Conservation (phyloP, 1,139 yeast species). For the Pichia sorboxylosa region DNA sequence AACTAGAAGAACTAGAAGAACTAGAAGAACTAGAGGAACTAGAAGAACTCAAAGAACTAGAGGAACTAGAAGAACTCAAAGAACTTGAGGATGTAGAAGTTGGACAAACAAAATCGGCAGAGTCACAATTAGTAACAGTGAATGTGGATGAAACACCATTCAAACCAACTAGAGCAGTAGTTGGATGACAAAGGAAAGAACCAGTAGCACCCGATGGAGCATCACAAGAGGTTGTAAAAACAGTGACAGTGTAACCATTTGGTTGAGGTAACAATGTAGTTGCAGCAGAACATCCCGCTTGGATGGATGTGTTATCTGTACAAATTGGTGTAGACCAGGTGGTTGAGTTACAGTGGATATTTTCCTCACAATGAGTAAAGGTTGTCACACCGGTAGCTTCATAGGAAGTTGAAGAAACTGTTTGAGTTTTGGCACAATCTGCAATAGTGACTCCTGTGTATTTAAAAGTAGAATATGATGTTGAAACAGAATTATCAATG, state of each 20-base stretch:
- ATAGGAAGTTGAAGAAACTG: constrained; percentile 6
- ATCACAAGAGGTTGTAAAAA: constrained; percentile 12
- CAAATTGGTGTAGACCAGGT: constrained; percentile 11
- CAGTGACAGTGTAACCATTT: constrained; percentile 5
- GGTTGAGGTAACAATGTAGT: constrained; percentile 9
- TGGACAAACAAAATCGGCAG: constrained; percentile 7
- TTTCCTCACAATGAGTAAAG: constrained; percentile 11
- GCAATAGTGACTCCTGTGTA: background rate
- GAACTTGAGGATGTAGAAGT: constrained; percentile 2
- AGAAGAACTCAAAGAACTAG: background rate
- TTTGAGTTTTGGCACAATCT: constrained; percentile 1
- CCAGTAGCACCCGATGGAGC: constrained; percentile 12
- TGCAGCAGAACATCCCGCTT: constrained; percentile 3
- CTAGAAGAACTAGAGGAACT: background rate
- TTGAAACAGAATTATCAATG: constrained; percentile 1
- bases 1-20: background rate
- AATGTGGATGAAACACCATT: constrained; percentile 7
- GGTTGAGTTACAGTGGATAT: constrained; percentile 11
- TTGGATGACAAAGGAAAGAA: constrained; percentile 11
- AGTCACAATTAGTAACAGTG: constrained; percentile 13
- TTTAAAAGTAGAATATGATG: constrained; percentile 1
- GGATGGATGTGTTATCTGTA: constrained; percentile 3
- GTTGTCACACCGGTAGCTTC: constrained; percentile 8
- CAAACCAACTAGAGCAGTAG: constrained; percentile 6
- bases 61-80: background rate